Evolutionary conservation across 2,329 filamentous ascomycete species (phyloP), one percentile per base, ranked within the genome.

Genomic region (Achaetomium macrosporum): DNA sequence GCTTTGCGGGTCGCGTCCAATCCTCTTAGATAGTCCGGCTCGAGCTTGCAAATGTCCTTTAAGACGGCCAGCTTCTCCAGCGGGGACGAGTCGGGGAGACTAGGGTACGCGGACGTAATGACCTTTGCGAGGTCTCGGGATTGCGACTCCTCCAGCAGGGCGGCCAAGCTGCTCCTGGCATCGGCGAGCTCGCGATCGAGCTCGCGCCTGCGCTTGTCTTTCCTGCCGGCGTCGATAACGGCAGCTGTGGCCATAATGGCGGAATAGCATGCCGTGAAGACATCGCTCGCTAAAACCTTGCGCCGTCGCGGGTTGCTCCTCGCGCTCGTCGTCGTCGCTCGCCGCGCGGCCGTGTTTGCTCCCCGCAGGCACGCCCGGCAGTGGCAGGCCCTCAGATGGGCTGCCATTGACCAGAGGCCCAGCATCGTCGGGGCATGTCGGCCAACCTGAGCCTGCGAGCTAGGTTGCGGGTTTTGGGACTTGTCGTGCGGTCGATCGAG

Each of bases 221-320:
- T 88, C 30, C 70, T 66, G 29, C 74, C 71, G 6, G 79, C 78
- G 65, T 90, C 86, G 30, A 79, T 71, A 3, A 85, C 71, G 11
- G 83, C 77, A 2, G 83, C 84, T 2, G 81, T 79, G 5, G 82
- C 84, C 62, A 87, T 79, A 50, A 85, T 77, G 33, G 82, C 80
- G 25, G 84, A 84, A 63, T 88, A 88, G 65, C 78, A 79, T 37
- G 85, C 79, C 20, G 84, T 87, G 64, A 85, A 75, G 55, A 83
- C 58, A 69, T 83, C 72, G 68, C 76, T 69, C 62, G 74, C 67
- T 39, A 73, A 73, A 41, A 76, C 67, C 58, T 76, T 76, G 50
- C 77, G 76, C 61, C 73, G 75, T 47, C 74, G 66, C 31, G 74
- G 69, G 19, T 47, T 46, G 43, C n/a, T 20, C 6, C 50, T n/a